Base-by-base conservation (phyloP, 2,329 filamentous ascomycete species). In the Aspergillus unguis region DNA sequence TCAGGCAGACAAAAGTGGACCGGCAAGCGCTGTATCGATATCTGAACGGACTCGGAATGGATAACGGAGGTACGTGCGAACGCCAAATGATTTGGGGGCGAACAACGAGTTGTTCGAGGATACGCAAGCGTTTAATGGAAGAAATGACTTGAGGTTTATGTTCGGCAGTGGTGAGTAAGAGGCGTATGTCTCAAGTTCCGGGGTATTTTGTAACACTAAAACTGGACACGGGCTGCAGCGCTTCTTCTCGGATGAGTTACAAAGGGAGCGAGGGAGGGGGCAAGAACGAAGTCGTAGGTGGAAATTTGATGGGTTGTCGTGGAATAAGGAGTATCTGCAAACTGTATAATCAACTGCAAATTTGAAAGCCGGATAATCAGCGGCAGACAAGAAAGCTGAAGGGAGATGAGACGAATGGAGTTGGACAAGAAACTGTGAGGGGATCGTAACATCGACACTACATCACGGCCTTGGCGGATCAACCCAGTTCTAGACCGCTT, bases 401-500 rank as follows among this genome's bases (percentile, higher is more conserved):
- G 27, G 8, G 6, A 25, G 4, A 40, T 7, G 45, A 44, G 41
- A 32, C 43, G 40, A n/a, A 26, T 32, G 41, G 48, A 50, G 51
- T 55, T 31, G 46, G 52, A 53, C 42, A 45, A 38, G 52, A 54
- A 50, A 50, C 54, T 45, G 50, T 57, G 52, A 54, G 55, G 54
- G 55, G 55, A 54, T 56, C 45, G 43, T 47, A 49, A 38, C 45
- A 44, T 37, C 26, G 31, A 42, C 41, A 44, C 32, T 43, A 48
- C 38, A 48, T 52, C 46, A 50, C 55, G 52, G 53, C 48, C 48
- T 44, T 50, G 52, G 48, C 48, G 42, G 38, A 7, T 38, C 8
- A 47, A 42, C 31, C n/a, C 33, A 36, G 33, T 48, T 57, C 55
- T 55, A 53, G 55, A 57, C 55, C 49, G 52, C 55, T 52, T 54